Conservation (phyloP, 2,329 filamentous ascomycete genomes). For the Thelonectria blattea region DNA sequence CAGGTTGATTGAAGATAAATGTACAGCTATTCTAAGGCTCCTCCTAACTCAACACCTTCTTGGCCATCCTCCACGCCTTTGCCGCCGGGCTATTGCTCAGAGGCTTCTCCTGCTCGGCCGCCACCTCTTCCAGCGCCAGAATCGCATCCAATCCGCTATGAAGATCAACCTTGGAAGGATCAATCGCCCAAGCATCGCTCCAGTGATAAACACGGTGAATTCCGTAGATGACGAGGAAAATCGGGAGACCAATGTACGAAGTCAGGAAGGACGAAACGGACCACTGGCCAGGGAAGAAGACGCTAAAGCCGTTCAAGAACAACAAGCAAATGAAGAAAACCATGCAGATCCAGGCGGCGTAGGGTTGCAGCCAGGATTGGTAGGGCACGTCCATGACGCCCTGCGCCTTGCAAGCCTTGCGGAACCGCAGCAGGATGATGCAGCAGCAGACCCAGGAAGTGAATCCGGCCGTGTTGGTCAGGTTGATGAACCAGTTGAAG, state of each 20-base stretch:
- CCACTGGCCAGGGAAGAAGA: constrained; percentile 67
- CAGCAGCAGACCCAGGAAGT: constrained; percentile 61
- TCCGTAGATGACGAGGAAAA: constrained; percentile 60
- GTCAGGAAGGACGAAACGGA: constrained; percentile 63
- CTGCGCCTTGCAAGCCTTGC: constrained; percentile 48
- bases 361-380: constrained; percentile 61
- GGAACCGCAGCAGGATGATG: constrained; percentile 64
- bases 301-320: constrained; percentile 68
- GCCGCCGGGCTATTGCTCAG: not conserved
- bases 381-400: constrained; percentile 56
- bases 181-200: constrained; percentile 8
- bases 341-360: constrained; percentile 60
- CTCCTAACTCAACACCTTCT: not conserved
- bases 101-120: not conserved
- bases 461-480: constrained; percentile 58
- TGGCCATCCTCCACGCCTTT: constrained; percentile 5
- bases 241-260: constrained; percentile 69
- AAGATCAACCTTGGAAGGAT: constrained; percentile 8
- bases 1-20: no score
- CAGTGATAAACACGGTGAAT: constrained; percentile 34
- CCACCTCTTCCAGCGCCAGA: constrained; percentile 4
- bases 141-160: constrained; percentile 7
- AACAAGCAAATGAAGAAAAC: constrained; percentile 58
- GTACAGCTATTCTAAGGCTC: no score
- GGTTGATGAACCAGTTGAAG: constrained; percentile 63